Base-by-base conservation (phyloP, 1,284 basidiomycete genomes). In the Xerocomus amazonicus region DNA sequence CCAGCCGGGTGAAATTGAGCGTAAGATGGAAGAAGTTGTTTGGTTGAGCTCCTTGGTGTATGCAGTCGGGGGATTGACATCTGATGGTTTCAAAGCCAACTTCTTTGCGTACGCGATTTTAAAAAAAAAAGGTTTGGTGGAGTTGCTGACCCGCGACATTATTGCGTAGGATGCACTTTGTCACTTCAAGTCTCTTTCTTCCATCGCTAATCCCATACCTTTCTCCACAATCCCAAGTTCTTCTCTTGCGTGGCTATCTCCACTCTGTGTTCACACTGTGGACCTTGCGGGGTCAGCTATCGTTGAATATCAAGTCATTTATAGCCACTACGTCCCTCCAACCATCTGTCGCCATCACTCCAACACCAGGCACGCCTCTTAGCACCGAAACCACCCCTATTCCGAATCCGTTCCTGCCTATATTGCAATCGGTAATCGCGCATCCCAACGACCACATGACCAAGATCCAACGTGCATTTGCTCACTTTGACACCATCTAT, bases 161-260 rank as follows among this genome's bases (percentile, higher is more conserved):
- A 1, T 23, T 9, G 4, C 10, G 3, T 12, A 81, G 79, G 10
- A 76, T 80, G 73, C 79, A 81, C 52, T 56, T 79, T 23, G 73
- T 81, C 43, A 82, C 80, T 0, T 79, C 77, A 17, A 73, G 74
- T 9, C 58, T 78, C 27, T 81, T 80, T 58, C 60, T 80, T 17
- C 68, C 74, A 0, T 71, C 79, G 1, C 53, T 74, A 36, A 53
- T 71, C 6, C 61, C 69, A 9, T 61, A 67, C 49, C 54, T 80
- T 16, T 60, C 65, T 13, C 71, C 68, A 0, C 52, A 60, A 0
- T 73, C 72, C 1, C 70, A 73, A 58, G 67, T 57, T 2, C 57
- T 70, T 14, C 63, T 78, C 36, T 59, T 81, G 14, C 74, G 73
- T 23, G 61, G 67, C 2, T 78, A 78, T 57, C 61, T 80, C 43